Evolutionary conservation across 768 basidiomycete species (phyloP).

Genomic region (Suillus cothurnatus): DNA sequence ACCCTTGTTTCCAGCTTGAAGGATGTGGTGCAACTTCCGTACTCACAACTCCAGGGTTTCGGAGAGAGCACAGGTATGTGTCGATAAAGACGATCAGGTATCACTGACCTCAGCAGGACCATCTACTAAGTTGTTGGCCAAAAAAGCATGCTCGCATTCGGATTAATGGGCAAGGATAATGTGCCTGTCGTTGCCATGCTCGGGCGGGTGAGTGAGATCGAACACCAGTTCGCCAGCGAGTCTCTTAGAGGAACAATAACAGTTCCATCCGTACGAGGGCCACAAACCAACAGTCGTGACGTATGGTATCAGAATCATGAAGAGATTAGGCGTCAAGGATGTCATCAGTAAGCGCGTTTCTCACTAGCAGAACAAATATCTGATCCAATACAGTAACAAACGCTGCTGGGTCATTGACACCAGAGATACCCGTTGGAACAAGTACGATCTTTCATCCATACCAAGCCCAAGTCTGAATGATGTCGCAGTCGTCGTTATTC

Average conservation of each 20-base stretch:
- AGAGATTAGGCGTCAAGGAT: slow-evolving; percentile 71
- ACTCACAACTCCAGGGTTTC: slow-evolving; percentile 72
- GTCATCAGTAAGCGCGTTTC: slow-evolving; percentile 63
- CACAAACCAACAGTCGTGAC: slow-evolving; percentile 67
- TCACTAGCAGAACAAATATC: not conserved
- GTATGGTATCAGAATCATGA: slow-evolving; percentile 81
- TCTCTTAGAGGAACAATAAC: not conserved
- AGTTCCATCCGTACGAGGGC: slow-evolving; percentile 91
- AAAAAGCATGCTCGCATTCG: slow-evolving; percentile 79
- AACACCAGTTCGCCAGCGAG: not conserved
- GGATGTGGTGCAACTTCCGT: slow-evolving; percentile 61
- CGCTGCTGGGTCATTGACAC: slow-evolving; percentile 82
- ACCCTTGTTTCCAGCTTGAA: slow-evolving; percentile 67
- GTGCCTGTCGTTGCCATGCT: slow-evolving; percentile 89
- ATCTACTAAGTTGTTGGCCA: slow-evolving; percentile 72
- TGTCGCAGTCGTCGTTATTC: slow-evolving; percentile 71
- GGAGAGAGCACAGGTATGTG: slow-evolving; percentile 70
- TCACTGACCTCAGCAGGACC: not conserved
- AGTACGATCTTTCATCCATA: slow-evolving; percentile 48
- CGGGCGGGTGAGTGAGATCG: slow-evolving; percentile 59
- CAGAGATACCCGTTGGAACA: slow-evolving; percentile 73
- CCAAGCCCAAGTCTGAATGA: slow-evolving; percentile 12
- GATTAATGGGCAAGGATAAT: slow-evolving; percentile 64
- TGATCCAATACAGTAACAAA: slow-evolving; percentile 67
- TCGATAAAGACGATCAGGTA: not conserved